phyloP scores from a whole-genome alignment of 208 protist genomes.

The Trypanosoma platydactyli region DNA sequence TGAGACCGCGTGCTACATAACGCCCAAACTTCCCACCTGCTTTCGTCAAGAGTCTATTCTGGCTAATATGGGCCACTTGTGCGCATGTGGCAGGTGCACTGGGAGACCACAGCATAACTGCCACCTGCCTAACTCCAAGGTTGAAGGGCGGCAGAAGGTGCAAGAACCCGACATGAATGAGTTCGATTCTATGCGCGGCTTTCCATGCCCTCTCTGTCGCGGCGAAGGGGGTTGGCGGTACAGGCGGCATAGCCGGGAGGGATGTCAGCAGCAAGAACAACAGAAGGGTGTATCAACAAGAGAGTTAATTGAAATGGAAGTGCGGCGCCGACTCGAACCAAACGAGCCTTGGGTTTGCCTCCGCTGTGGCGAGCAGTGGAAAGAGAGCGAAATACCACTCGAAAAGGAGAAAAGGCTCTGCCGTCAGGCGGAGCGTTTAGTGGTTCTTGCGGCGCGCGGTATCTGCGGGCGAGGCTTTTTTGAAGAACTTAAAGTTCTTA shows the following conservation, averaged over 20 bases:
- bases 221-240: constrained; percentile 8
- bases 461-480: constrained; percentile 5
- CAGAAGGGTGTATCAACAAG: not conserved
- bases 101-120: not conserved
- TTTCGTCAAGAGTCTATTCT: constrained; percentile 7
- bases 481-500: constrained; percentile 9
- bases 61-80: not conserved
- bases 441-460: not conserved
- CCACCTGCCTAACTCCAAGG: not conserved
- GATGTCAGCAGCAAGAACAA: not conserved
- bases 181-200: constrained; percentile 3
- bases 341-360: constrained; percentile 6
- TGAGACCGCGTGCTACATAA: not conserved
- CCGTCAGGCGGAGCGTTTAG: constrained; percentile 7
- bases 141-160: not conserved
- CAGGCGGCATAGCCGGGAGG: not conserved
- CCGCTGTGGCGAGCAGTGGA: constrained; percentile 9
- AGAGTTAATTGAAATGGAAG: not conserved
- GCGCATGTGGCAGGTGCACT: constrained; percentile 7
- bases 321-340: constrained; percentile 1
- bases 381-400: constrained; percentile 8
- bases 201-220: constrained; percentile 12
- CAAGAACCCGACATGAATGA: not conserved
- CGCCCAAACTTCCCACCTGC: constrained; percentile 5
- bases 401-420: constrained; percentile 11